Conservation (phyloP, 345 rosid genomes). For the Pugionium cornutum region DNA sequence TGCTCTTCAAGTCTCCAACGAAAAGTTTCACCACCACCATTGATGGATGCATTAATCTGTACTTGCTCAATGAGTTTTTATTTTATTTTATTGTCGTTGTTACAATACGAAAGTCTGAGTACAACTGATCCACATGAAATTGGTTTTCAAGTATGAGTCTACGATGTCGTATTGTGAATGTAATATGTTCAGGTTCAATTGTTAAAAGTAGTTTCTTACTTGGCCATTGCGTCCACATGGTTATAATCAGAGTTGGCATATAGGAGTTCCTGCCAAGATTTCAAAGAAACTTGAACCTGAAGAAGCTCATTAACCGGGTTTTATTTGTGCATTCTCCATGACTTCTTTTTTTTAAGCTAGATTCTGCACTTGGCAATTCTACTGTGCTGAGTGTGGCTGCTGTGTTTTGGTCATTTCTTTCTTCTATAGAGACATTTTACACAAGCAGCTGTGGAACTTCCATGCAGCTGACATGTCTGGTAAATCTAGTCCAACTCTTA, state of each 20-base stretch:
- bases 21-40: constrained; percentile 30
- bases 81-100: neutral
- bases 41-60: constrained; percentile 15
- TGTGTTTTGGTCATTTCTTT: neutral
- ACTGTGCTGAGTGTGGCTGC: too few species aligned
- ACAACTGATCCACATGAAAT: too few species aligned
- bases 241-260: constrained; percentile 14
- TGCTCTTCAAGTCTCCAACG: constrained; percentile 48
- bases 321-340: too few species aligned
- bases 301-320: constrained; percentile 6
- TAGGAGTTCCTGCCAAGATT: neutral
- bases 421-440: constrained; percentile 1
- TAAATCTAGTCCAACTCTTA: constrained; percentile 4
- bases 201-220: neutral
- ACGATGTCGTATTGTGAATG: neutral
- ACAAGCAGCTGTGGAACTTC: neutral
- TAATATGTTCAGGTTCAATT: constrained; percentile 4
- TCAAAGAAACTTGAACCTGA: constrained; percentile 11
- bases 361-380: too few species aligned
- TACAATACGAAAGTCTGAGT: too few species aligned
- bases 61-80: neutral
- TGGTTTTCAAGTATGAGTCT: too few species aligned
- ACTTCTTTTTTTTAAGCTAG: too few species aligned
- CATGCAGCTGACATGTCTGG: constrained; percentile 6
- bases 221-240: constrained; percentile 19